phyloP scores from a whole-genome alignment of 2,329 filamentous ascomycete genomes.

The Cucurbitaria berberidis region DNA sequence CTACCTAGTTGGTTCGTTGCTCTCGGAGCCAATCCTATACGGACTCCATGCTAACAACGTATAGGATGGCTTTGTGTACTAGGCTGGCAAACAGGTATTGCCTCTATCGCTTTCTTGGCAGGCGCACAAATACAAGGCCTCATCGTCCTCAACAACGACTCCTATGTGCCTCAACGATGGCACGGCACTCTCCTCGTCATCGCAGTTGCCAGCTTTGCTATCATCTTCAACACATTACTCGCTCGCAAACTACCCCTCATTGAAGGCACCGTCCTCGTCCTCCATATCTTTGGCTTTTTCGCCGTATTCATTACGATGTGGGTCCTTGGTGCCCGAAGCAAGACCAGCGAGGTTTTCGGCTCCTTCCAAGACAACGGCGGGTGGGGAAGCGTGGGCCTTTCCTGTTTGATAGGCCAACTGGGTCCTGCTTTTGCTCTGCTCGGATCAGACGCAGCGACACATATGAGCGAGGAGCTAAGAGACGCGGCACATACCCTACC shows the following conservation, averaged over 20 bases:
- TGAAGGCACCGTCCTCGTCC: constrained; percentile 54
- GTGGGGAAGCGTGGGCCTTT: constrained; percentile 33
- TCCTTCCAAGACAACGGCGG: constrained; percentile 35
- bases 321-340: constrained; percentile 33
- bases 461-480: constrained; percentile 44
- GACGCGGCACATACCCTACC: constrained; percentile 47
- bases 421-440: constrained; percentile 30
- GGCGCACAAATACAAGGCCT: constrained; percentile 42
- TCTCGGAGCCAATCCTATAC: not conserved
- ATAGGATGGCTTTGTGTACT: constrained; percentile 51
- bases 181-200: constrained; percentile 59
- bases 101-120: constrained; percentile 37
- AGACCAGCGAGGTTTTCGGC: constrained; percentile 30
- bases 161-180: constrained; percentile 52
- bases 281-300: constrained; percentile 60
- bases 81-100: constrained; percentile 50
- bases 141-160: constrained; percentile 47
- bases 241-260: constrained; percentile 54
- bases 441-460: constrained; percentile 38
- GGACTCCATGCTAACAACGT: not conserved
- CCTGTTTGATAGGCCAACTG: constrained; percentile 31
- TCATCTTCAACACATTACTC: constrained; percentile 54
- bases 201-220: constrained; percentile 49
- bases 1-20: constrained; percentile 15
- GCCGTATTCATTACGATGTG: constrained; percentile 51